Evolutionary conservation across 805 yeast genomes (phyloP).

Genomic region (Myxozyma lipomycoides): DNA sequence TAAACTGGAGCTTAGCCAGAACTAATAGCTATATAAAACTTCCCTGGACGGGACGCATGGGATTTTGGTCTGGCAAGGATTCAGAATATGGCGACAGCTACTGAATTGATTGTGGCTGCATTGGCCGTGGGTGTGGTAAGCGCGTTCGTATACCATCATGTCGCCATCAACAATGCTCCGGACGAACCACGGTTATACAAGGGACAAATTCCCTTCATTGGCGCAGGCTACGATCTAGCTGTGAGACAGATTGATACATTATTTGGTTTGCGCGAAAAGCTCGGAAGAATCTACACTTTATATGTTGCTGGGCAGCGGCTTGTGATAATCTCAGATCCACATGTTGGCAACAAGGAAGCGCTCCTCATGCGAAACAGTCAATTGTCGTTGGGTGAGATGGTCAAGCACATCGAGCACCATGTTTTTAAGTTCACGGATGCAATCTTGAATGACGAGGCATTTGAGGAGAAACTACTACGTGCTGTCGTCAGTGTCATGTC

Average conservation of each 20-base stretch:
- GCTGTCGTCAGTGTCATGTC: neutral
- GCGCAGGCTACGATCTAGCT: neutral
- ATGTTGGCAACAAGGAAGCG: neutral
- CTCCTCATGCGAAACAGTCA: neutral
- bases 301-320: slow-evolving; percentile 7
- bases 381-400: neutral
- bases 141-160: neutral
- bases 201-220: slow-evolving; percentile 1
- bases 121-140: neutral
- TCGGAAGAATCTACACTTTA: slow-evolving; percentile 4
- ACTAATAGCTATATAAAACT: too few relatives aligned
- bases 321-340: slow-evolving; percentile 4
- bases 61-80: too few relatives aligned
- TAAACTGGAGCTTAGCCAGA: too few relatives aligned
- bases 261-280: slow-evolving; percentile 1
- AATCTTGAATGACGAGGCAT: neutral
- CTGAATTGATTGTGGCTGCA: neutral
- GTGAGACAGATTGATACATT: neutral
- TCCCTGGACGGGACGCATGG: too few relatives aligned
- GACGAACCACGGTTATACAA: neutral
- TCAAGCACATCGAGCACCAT: neutral
- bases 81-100: too few relatives aligned
- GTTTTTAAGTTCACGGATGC: neutral
- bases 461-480: neutral
- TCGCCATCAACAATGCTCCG: neutral